phyloP scores from a whole-genome alignment of 495 filamentous ascomycete genomes.

The Neurospora sp. region DNA sequence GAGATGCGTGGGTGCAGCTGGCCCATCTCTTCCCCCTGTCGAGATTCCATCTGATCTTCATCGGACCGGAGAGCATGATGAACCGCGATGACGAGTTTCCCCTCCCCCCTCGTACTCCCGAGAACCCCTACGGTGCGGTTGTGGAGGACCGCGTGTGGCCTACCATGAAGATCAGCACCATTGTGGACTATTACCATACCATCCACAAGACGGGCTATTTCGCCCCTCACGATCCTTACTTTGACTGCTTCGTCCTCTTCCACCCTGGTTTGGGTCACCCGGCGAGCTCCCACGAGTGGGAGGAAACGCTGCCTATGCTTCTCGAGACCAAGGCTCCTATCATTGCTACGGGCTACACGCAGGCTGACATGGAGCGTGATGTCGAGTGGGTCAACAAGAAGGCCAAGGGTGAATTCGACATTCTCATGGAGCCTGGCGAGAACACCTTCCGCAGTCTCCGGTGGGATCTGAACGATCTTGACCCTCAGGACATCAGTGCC shows the following conservation, averaged over 20 bases:
- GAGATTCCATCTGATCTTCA: constrained; percentile 78
- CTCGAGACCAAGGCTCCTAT: constrained; percentile 93
- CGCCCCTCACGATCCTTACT: constrained; percentile 91
- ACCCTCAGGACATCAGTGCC: constrained; percentile 87
- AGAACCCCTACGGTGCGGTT: constrained; percentile 85
- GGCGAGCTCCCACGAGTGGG: constrained; percentile 86
- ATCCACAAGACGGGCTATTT: constrained; percentile 83
- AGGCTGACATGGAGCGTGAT: constrained; percentile 87
- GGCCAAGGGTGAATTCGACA: constrained; percentile 78
- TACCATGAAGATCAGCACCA: constrained; percentile 89
- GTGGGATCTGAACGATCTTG: constrained; percentile 94
- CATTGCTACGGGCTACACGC: constrained; percentile 88
- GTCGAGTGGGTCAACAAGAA: constrained; percentile 78
- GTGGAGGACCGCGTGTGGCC: constrained; percentile 79
- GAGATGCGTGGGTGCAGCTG: constrained; percentile 89
- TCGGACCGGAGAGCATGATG: constrained; percentile 90
- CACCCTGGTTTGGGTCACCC: constrained; percentile 94
- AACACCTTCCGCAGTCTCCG: constrained; percentile 89
- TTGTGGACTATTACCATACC: constrained; percentile 96
- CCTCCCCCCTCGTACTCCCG: constrained; percentile 67
- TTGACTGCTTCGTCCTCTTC: constrained; percentile 92
- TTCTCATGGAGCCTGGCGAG: constrained; percentile 84
- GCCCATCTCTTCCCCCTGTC: constrained; percentile 78
- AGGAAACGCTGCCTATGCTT: constrained; percentile 74
- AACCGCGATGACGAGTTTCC: constrained; percentile 87